Base-by-base conservation (phyloP, 164 flowering plant species). In the Kalanchoe fedtschenkoi region DNA sequence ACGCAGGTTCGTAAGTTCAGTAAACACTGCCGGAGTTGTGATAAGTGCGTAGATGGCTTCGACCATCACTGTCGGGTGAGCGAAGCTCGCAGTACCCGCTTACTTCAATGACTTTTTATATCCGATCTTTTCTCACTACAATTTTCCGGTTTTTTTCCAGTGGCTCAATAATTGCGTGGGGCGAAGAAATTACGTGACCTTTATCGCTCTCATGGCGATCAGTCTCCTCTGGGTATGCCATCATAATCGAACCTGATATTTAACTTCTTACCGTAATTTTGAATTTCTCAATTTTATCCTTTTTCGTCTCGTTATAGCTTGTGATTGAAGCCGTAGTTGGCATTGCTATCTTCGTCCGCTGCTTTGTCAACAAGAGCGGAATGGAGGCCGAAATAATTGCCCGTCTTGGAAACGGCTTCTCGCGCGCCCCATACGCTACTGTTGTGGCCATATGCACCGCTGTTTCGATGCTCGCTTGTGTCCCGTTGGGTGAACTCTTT, bases 141-240 rank as follows among this genome's bases (percentile, higher is more conserved):
- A n/a, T 19, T 7, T 58, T 19, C 5, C 26, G 2, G 32, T 57
- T 34, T 8, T 68, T 44, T 38, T 75, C 74, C 86, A 92, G 99
- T 95, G 97, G 99, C 91, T 95, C 43, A 95, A 95, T 69, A 95
- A 95, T 73, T 95, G 99, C 63, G 97, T 95, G 44, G 99, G 99
- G 39, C 71, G 82, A 62, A 91, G 88, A 72, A 95, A 95, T 64
- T 95, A 95, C 66, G 51, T 69, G 14, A 84, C 95, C 47, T 95
- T 95, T 70, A 84, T 95, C 62, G 71, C 79, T 34, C 93, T 95
- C 32, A 95, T 95, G 99, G 95, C 88, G 37, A 63, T 66, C 53
- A 87, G 99, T 76, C 81, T 95, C 64, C 43, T 88, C 63, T 95
- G 99, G 99, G 99, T 95, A 84, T 67, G 87, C 65, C 55, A n/a